phyloP scores from a whole-genome alignment of 2,329 filamentous ascomycete genomes.

The Fusarium coffeatum region DNA sequence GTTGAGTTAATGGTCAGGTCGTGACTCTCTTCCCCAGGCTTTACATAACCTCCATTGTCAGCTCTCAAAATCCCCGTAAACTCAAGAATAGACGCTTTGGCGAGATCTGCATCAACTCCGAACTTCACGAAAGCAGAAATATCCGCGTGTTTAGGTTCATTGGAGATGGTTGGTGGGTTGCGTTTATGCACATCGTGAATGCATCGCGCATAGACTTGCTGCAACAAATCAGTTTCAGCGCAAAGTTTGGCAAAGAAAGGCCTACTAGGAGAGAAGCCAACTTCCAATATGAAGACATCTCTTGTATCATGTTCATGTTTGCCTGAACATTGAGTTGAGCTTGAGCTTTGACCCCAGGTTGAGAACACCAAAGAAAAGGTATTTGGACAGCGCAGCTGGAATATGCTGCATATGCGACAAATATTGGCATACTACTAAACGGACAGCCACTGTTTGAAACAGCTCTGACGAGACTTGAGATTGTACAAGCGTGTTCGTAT shows the following conservation, averaged over 20 bases:
- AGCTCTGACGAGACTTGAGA: not conserved
- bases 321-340: not conserved
- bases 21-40: not conserved
- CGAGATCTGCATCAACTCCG: fast-evolving
- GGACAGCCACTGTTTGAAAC: fast-evolving
- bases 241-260: no score
- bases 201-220: conserved; percentile 1
- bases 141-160: not conserved
- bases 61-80: not conserved
- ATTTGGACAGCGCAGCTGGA: not conserved
- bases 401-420: conserved; percentile 9
- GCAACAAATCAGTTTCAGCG: fast-evolving
- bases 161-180: fast-evolving
- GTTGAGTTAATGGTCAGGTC: not conserved
- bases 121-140: fast-evolving
- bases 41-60: not conserved
- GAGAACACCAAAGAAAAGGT: conserved; percentile 1
- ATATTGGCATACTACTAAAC: not conserved
- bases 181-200: not conserved
- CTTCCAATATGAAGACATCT: not conserved
- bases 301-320: not conserved
- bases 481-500: fast-evolving
- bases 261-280: not conserved
- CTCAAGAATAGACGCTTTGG: not conserved
- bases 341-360: fast-evolving